phyloP scores from a whole-genome alignment of 1,284 basidiomycete genomes.

The Omphalotus olearius region DNA sequence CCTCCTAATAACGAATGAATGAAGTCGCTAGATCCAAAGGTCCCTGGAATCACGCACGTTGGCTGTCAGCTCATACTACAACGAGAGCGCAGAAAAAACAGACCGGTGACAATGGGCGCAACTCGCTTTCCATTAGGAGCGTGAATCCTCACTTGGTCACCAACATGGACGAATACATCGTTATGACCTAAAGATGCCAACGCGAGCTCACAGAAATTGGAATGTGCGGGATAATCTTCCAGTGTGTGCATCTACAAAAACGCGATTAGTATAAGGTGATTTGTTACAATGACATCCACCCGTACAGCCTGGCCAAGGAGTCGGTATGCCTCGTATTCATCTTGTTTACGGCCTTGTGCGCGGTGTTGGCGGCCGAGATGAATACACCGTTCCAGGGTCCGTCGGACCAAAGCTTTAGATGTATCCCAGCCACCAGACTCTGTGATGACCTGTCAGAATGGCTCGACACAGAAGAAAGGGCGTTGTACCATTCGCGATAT shows the following conservation, averaged over 20 bases:
- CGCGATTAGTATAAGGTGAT: conserved; percentile 1
- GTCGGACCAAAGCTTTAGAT: conserved; percentile 78
- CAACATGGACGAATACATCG: conserved; percentile 88
- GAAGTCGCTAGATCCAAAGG: conserved; percentile 88
- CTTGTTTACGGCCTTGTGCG: conserved; percentile 55
- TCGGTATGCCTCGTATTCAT: conserved; percentile 81
- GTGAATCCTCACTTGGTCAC: conserved; percentile 74
- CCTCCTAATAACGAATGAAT: conserved; percentile 72
- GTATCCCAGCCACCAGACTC: conserved; percentile 84
- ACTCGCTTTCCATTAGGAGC: conserved; percentile 76
- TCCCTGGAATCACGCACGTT: conserved; percentile 39
- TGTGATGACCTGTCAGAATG: conserved; percentile 20
- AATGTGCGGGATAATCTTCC: conserved; percentile 88
- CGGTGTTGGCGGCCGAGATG: conserved; percentile 61
- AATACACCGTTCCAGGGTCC: conserved; percentile 73
- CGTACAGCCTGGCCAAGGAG: conserved; percentile 69
- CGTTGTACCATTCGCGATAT: conserved; percentile 77
- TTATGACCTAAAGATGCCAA: conserved; percentile 72
- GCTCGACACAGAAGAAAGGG: not conserved
- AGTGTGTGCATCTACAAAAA: conserved; percentile 69
- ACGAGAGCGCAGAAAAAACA: conserved; percentile 9
- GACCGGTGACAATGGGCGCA: conserved; percentile 82
- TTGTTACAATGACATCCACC: conserved; percentile 9
- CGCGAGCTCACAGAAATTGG: conserved; percentile 82
- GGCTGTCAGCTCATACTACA: not conserved